Conservation (phyloP, 2,329 filamentous ascomycete species). For the Leptosphaerulina australis region DNA sequence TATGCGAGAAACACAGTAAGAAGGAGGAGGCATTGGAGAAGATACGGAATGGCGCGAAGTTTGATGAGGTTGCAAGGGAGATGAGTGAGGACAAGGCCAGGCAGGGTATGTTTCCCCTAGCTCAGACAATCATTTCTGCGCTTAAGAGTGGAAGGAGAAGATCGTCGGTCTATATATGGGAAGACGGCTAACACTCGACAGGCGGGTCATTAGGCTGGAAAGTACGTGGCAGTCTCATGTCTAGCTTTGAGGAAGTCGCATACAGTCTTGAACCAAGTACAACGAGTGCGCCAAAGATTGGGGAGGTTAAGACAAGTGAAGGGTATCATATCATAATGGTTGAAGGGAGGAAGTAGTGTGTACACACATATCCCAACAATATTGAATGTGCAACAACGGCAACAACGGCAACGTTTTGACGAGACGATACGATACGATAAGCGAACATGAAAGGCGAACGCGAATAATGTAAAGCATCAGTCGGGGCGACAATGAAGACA, state of each 20-base stretch:
- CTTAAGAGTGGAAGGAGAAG: too few relatives aligned
- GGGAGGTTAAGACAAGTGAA: slow-evolving; percentile 73
- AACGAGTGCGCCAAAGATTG: slow-evolving; percentile 67
- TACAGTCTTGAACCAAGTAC: slow-evolving; percentile 72
- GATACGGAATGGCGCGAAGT: slow-evolving; percentile 69
- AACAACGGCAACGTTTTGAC: background rate
- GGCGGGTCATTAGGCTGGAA: slow-evolving; percentile 78
- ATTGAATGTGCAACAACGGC: background rate
- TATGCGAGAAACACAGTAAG: slow-evolving; percentile 78
- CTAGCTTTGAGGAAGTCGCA: slow-evolving; percentile 74
- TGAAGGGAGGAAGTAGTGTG: slow-evolving; percentile 61
- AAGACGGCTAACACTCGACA: too few relatives aligned
- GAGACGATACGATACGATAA: background rate
- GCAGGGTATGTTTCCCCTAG: slow-evolving; percentile 46
- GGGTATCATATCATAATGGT: slow-evolving; percentile 86
- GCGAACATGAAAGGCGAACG: background rate
- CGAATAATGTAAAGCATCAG: background rate
- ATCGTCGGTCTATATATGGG: too few relatives aligned
- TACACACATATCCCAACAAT: background rate
- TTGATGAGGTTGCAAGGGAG: slow-evolving; percentile 74
- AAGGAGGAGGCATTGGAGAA: slow-evolving; percentile 77
- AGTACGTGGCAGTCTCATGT: slow-evolving; percentile 68
- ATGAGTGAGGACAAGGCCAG: slow-evolving; percentile 80
- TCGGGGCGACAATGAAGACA: background rate
- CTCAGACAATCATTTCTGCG: too few relatives aligned